These are phyloP conservation scores for Thielaviopsis euricoi DNA, from an alignment of 2,329 filamentous ascomycete species.

Conservation along the genomic window DNA sequence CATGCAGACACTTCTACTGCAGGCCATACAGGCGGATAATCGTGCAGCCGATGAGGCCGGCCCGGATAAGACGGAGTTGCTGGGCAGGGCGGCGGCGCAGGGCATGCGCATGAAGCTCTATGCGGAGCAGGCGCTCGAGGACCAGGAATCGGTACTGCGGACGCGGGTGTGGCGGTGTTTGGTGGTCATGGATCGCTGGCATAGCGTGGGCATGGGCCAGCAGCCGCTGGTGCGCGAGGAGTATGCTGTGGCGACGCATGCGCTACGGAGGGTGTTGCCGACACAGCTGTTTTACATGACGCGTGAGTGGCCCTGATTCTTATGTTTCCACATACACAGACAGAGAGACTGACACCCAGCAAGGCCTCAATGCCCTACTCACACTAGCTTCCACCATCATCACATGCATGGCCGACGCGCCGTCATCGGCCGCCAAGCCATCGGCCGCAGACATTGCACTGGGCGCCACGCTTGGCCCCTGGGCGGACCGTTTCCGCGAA, in stretches of 20 bases:
- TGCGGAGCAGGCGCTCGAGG: constrained; percentile 38
- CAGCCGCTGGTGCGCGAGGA: constrained; percentile 46
- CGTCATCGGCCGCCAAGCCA: background rate
- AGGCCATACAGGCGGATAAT: constrained; percentile 49
- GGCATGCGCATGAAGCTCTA: constrained; percentile 51
- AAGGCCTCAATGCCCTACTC: constrained; percentile 43
- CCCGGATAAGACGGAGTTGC: constrained; percentile 34
- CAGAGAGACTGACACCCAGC: background rate
- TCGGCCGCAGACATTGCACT: constrained; percentile 1
- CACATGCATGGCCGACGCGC: constrained; percentile 13
- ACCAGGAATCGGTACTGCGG: constrained; percentile 44
- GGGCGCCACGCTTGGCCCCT: background rate
- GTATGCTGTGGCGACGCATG: constrained; percentile 40
- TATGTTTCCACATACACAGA: no score
- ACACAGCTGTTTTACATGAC: constrained; percentile 47
- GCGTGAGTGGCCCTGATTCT: no score
- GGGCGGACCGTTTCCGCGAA: constrained; percentile 45
- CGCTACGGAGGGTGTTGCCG: constrained; percentile 43
- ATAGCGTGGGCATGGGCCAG: constrained; percentile 49
- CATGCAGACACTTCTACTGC: constrained; percentile 48
- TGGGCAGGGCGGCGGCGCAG: constrained; percentile 49
- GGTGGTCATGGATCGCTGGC: constrained; percentile 56
- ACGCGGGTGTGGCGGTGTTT: constrained; percentile 57
- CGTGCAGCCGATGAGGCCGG: constrained; percentile 29
- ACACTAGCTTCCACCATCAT: constrained; percentile 24